Base-by-base conservation (phyloP, 2,329 filamentous ascomycete genomes). In the Akanthomyces muscarius region DNA sequence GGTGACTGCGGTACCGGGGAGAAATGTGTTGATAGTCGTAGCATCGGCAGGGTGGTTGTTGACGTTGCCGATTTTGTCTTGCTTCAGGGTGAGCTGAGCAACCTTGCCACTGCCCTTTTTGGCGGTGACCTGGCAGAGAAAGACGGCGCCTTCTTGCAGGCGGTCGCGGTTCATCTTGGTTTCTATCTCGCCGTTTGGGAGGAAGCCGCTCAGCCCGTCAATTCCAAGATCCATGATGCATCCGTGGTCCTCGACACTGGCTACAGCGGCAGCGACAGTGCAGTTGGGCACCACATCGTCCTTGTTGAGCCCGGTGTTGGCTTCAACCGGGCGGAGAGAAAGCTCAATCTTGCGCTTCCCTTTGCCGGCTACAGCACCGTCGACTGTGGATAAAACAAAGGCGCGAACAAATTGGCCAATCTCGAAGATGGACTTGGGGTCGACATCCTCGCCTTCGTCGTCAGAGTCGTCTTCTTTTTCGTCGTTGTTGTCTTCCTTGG, bases 211-310 rank as follows among this genome's bases (percentile, higher is more conserved):
- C 59, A 93, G 74, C 44, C 85, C 83, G 42, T 87, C 81, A 7
- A 98, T 80, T 21, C 92, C 92, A 44, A 98, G 77, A 69, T 97
- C 92, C 92, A 99, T 97, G 62, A 98, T 86, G 63, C 95, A 84
- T 65, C 95, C 95, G 71, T 97, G 93, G 70, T 99, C 96, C 75
- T 99, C 94, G n/a, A 96, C 89, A 75, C 94, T 99, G 57, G 84
- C 77, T 30, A 99, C 88, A 0, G 92, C 89, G 2, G 92, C 94
- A 83, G 98, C 96, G 23, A 98, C 80, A 52, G 90, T 92, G 67
- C 81, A 83, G 71, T 96, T 89, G 47, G 83, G 77, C 11, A 95
- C 86, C 11, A 97, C 76, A 69, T 92, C 91, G 47, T 89, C 86
- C 67, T 86, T 83, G 4, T 84, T 80, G 25, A 99, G 79, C 1